Evolutionary conservation across 1,284 basidiomycete species (phyloP), one percentile per base, ranked within the genome.

Genomic region (Acaromyces ingoldii): DNA sequence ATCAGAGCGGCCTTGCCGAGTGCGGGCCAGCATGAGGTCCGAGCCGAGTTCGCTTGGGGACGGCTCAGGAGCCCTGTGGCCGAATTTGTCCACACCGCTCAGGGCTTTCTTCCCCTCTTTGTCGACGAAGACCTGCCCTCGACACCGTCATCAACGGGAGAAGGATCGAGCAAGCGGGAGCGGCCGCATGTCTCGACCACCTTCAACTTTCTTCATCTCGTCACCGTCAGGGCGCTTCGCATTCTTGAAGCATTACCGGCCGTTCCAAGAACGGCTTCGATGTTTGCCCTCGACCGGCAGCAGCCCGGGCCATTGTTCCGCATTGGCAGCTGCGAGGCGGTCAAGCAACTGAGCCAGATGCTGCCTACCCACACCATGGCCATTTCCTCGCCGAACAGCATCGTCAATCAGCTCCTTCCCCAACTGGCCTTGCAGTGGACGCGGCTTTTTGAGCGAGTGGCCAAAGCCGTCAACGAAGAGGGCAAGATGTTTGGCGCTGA

Each of bases 401-500:
- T 73, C 13, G 59, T 67, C 52, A 59, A 51, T 3, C 60, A 60
- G 26, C 51, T 73, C 13, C 58, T 71, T 44, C 70, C 70, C 1
- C 54, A 57, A 3, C 38, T 73, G 6, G 47, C 71, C 13, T 58
- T 62, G 31, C 65, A 71, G 47, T 73, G 70, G 70, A 61, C 63
- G 25, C 53, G 50, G 10, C 53, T 69, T 44, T 46, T 70, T 19
- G 53, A 60, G 15, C 28, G 54, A 3, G 19, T 73, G 15, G 62
- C 63, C 28, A 60, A 49, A 21, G 62, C 60, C 3, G 69, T 73
- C 26, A 73, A 73, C 38, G 49, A 55, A 0, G 62, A 71, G 6
- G 70, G 67, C 3, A 52, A 66, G n/a, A 73, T 73, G 65, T 73
- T 70, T 46, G 58, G 57, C 19, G 62, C 66, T 37, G 70, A 73